Percentiles rank a stretch among this genome's conserved stretches.
These are phyloP conservation scores for Phaeosphaeriaceae sp. DNA, from an alignment of 2,329 filamentous ascomycete species.

Conservation along the genomic window DNA sequence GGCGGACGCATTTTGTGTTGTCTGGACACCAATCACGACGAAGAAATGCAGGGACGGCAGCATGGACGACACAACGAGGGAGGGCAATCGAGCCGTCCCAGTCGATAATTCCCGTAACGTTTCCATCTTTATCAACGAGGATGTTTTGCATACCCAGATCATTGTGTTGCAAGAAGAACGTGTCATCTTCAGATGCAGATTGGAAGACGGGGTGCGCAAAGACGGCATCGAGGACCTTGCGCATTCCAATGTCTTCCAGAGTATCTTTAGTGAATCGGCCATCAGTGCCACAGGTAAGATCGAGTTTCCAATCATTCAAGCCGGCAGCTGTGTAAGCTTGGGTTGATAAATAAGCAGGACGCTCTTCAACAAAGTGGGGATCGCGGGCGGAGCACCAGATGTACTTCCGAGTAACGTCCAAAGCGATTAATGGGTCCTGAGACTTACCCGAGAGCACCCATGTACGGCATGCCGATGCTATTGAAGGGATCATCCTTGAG, in stretches of 20 bases:
- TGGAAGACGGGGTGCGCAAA: not conserved
- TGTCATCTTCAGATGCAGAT: constrained; percentile 4
- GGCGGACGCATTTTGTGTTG: not conserved
- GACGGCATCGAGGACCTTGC: not conserved
- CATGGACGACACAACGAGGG: constrained; percentile 6
- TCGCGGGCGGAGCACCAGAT: not conserved
- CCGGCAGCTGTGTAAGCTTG: no score
- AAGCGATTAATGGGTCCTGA: no score
- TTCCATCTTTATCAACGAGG: constrained; percentile 11
- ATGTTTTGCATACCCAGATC: constrained; percentile 28
- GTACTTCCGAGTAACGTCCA: no score
- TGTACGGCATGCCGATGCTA: no score
- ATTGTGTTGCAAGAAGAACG: constrained; percentile 17
- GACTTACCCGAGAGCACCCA: no score
- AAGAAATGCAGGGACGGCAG: constrained; percentile 2
- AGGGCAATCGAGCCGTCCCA: constrained; percentile 4
- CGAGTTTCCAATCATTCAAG: no score
- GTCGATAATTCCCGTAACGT: constrained; percentile 20
- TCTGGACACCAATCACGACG: not conserved
- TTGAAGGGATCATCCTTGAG: not conserved
- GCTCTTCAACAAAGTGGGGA: no score
- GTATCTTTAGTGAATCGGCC: no score
- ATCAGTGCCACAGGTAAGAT: no score
- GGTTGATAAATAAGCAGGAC: no score
- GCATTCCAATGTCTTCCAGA: not conserved